These are phyloP conservation scores for Breviolum minutum DNA, from an alignment of 73 alveolate species.

Conservation along the genomic window DNA sequence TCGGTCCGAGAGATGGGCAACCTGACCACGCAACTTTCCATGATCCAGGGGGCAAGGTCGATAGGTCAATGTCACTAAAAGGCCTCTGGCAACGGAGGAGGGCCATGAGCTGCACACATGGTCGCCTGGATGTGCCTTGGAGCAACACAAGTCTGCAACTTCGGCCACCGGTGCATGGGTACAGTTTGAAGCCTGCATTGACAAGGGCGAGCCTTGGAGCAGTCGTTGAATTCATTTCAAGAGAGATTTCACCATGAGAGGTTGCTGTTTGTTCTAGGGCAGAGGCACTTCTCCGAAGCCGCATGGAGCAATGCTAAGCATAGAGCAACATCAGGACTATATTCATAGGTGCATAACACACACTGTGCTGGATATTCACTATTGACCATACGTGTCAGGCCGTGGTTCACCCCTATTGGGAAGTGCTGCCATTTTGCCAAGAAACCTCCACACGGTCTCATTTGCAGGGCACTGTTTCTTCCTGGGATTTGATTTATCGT, in stretches of 20 bases:
- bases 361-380: too few relatives aligned
- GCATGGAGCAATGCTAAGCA: background rate
- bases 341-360: too few relatives aligned
- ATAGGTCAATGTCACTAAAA: background rate
- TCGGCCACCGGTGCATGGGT: background rate
- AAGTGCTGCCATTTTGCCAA: too few relatives aligned
- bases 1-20: constrained; percentile 46
- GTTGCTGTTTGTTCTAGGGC: background rate
- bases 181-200: background rate
- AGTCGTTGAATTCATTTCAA: too few relatives aligned
- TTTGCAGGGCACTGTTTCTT: too few relatives aligned
- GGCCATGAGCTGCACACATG: constrained; percentile 26
- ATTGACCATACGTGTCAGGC: too few relatives aligned
- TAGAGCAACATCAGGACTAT: background rate
- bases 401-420: too few relatives aligned
- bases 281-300: background rate
- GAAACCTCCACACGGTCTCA: too few relatives aligned
- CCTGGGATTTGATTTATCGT: too few relatives aligned
- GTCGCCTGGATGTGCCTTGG: background rate
- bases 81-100: constrained; percentile 60
- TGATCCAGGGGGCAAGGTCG: background rate
- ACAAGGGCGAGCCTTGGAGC: constrained; percentile 3
- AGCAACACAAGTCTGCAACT: background rate
- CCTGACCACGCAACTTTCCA: background rate
- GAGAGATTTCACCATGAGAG: background rate